Evolutionary conservation across 176 grass and related monocot genomes (phyloP), one percentile per base, ranked within the genome.

Genomic region (Raddia distichophylla): DNA sequence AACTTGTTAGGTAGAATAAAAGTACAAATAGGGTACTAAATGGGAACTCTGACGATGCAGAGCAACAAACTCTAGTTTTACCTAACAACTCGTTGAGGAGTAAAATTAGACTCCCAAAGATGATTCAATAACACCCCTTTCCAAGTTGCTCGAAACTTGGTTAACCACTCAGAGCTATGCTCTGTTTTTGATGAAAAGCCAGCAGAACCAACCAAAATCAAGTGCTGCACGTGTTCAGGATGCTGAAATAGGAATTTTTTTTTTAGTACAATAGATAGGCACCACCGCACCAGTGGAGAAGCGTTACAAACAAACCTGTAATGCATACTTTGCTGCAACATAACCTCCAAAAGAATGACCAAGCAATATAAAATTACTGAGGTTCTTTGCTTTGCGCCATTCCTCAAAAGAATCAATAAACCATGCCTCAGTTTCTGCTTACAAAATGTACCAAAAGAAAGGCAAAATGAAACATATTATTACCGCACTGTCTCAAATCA

Each of bases 321-420:
- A 56, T 18, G 95, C 95, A 87, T 98, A 98, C 80, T 98, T 98
- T 79, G 95, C 90, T 2, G 92, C 95, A 69, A 98, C 90, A 69
- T 98, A 98, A 78, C 95, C 95, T 84, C 95, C 95, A 76, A 98
- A 98, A 63, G 95, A 98, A 87, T 98, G 95, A 57, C 95, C 95
- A 44, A 95, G 90, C 74, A 98, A 91, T 87, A 98, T 80, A 89
- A 98, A 98, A 83, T 98, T 93, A 77, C 74, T 89, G 18, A 98
- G 87, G 70, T 93, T 93, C 76, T 95, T 98, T 52, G 95, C 90
- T 83, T 95, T 98, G 61, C 95, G 95, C 95, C 95, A 98, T 83
- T 94, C 95, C 75, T 98, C 95, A 5, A 98, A 95, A 78, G 95
- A 95, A 93, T 98, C 92, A 40, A 98, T 93, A 83, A 98, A 98